Evolutionary conservation across 2,329 filamentous ascomycete genomes (phyloP).

Genomic region (Ceratocystis huliohia): DNA sequence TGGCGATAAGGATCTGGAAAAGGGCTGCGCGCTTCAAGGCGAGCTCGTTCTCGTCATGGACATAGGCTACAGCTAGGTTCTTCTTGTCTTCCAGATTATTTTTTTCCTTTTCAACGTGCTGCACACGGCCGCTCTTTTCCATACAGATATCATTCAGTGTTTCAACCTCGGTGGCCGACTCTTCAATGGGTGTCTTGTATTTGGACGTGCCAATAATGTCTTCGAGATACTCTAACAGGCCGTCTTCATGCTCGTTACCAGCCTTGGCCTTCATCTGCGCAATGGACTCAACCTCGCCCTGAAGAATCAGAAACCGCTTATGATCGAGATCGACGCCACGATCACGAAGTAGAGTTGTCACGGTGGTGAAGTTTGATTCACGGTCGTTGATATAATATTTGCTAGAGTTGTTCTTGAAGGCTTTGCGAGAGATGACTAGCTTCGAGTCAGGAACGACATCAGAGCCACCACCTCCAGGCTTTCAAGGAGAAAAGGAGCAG

Average conservation of each 20-base stretch:
- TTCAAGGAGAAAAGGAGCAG: not conserved
- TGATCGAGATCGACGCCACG: conserved; percentile 92
- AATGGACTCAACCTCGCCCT: conserved; percentile 96
- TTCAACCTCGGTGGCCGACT: conserved; percentile 81
- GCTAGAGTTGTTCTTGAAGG: conserved; percentile 96
- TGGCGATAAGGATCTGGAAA: conserved; percentile 81
- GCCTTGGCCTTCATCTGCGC: conserved; percentile 99
- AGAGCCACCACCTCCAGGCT: conserved; percentile 58
- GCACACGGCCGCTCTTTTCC: conserved; percentile 89
- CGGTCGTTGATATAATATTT: conserved; percentile 94
- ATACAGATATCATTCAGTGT: conserved; percentile 85
- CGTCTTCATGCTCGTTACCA: conserved; percentile 87
- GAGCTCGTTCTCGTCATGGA: conserved; percentile 88
- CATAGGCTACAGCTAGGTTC: conserved; percentile 77
- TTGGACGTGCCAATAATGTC: conserved; percentile 98
- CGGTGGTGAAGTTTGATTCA: conserved; percentile 80
- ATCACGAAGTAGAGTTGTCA: conserved; percentile 75
- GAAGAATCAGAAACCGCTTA: conserved; percentile 92
- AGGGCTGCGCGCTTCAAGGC: conserved; percentile 78
- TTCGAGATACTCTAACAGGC: conserved; percentile 88
- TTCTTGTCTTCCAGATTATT: conserved; percentile 90
- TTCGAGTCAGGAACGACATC: conserved; percentile 72
- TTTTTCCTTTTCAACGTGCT: conserved; percentile 97
- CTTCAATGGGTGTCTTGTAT: conserved; percentile 94
- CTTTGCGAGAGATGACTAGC: conserved; percentile 76